Percentiles rank a stretch among this genome's conserved stretches.
Conservation (phyloP, 495 filamentous ascomycete species). For the Hypomontagnella monticulosa region DNA sequence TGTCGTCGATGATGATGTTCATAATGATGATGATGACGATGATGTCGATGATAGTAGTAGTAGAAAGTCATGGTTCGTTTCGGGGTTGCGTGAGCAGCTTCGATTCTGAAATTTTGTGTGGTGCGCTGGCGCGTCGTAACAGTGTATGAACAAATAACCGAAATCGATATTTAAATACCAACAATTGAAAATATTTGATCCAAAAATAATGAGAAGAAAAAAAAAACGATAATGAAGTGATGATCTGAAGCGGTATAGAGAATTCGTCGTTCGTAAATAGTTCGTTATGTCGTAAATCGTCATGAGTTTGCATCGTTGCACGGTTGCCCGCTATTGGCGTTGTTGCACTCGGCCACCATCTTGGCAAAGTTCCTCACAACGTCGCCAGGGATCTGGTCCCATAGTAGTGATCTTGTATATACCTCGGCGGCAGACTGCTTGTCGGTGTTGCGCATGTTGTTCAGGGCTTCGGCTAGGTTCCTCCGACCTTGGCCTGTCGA, state of each 20-base stretch:
- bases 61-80: constrained; percentile 39
- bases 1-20: constrained; percentile 7
- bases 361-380: constrained; percentile 92
- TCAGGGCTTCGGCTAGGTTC: constrained; percentile 84
- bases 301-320: constrained; percentile 52
- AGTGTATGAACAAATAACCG: constrained; percentile 42
- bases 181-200: constrained; percentile 35
- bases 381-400: constrained; percentile 91
- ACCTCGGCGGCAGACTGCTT: constrained; percentile 81
- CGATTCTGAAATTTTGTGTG: constrained; percentile 28
- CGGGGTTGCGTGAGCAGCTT: constrained; percentile 43
- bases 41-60: constrained; percentile 12
- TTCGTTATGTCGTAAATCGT: constrained; percentile 34
- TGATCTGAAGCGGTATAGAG: constrained; percentile 6
- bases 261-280: constrained; percentile 37
- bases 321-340: constrained; percentile 39
- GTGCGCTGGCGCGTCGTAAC: constrained; percentile 33
- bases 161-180: constrained; percentile 35
- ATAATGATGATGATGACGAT: constrained; percentile 28
- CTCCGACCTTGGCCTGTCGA: constrained; percentile 65
- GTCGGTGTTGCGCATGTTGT: constrained; percentile 74
- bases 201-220: constrained; percentile 9
- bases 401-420: constrained; percentile 91
- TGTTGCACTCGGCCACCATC: constrained; percentile 75
- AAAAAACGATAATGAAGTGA: constrained; percentile 21